Evolutionary conservation across 306 rosid genomes (phyloP).

Genomic region (Medicago lupulina): DNA sequence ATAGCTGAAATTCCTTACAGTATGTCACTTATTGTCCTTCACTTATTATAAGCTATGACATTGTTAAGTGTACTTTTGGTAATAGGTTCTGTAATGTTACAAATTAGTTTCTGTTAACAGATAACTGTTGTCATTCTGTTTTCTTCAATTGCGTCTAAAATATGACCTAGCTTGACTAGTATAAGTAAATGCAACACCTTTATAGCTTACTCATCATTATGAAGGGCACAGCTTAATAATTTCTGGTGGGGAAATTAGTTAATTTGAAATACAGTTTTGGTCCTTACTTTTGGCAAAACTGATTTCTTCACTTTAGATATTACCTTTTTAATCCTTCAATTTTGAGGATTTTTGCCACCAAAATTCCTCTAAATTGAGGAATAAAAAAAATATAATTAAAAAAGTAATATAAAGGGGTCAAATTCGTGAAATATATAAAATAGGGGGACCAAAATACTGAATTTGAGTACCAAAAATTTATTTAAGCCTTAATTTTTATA

Average conservation of each 20-base stretch:
- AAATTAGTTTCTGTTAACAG: slow-evolving; percentile 14
- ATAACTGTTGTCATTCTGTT: slow-evolving; percentile 11
- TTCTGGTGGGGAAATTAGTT: slow-evolving; percentile 37
- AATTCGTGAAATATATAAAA: slow-evolving; percentile 13
- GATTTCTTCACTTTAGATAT: background rate
- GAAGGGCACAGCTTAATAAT: slow-evolving; percentile 29
- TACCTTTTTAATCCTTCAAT: background rate
- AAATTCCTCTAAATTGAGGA: background rate
- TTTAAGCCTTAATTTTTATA: slow-evolving; percentile 2
- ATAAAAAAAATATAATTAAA: background rate
- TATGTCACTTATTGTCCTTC: slow-evolving; percentile 20
- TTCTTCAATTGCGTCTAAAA: slow-evolving; percentile 15
- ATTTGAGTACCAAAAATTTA: background rate
- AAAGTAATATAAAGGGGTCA: background rate
- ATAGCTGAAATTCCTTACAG: slow-evolving; percentile 24
- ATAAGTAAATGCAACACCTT: slow-evolving; percentile 20
- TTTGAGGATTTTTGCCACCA: background rate
- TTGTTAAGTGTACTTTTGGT: background rate
- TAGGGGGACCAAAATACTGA: slow-evolving; percentile 1
- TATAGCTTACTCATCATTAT: slow-evolving; percentile 33
- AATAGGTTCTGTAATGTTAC: slow-evolving; percentile 23
- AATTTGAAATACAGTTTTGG: slow-evolving; percentile 3
- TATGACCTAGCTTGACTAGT: slow-evolving; percentile 26
- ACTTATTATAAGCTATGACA: background rate
- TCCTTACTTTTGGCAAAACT: background rate